Base-by-base conservation (phyloP, 257 asterid genomes). In the Nicotiana paniculata region DNA sequence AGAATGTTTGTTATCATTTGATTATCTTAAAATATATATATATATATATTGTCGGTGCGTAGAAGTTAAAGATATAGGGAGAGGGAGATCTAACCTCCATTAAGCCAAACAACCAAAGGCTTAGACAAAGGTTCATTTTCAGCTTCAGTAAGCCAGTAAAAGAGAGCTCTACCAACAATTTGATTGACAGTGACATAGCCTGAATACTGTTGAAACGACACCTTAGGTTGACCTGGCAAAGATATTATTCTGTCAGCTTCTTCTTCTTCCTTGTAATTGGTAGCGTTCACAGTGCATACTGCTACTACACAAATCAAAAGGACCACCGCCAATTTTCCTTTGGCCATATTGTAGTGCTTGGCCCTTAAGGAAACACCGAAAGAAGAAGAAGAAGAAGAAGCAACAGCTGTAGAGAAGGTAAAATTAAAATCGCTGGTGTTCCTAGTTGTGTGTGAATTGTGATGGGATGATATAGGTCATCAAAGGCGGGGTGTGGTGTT, bases 21-120 rank as follows among this genome's bases (percentile, higher is more conserved):
- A 43, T 2, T 43, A 43, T 43, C 51, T 43, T 32, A 9, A 1
- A 43, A 43, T 0, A 43, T 0, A 43, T 0, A 21, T 21, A 21
- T 21, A 21, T 21, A 21, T 9, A 43, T 43, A 43, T 43, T 43
- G 58, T 53, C 58, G 58, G 18, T 11, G 6, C 18, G 2, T 11
- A 13, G 1, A 53, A 10, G 2, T 53, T 53, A 12, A 28, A 53
- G 58, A 53, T 3, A 12, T 13, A 66, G 37, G 26, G 24, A 63
- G 37, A 69, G 75, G 30, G 67, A 59, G 74, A 61, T 61, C 85
- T 58, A 9, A 90, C 99, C 99, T 95, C 99, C 99, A 79, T 95
- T 93, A 81, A 95, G 99, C 99, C 99, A 95, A 82, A 95, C 84
- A 82, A 95, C 96, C 24, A 95, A 90, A 4, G 99, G 98, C 81